phyloP scores from a whole-genome alignment of 2,329 filamentous ascomycete species.

The Paecilomyces niveus region DNA sequence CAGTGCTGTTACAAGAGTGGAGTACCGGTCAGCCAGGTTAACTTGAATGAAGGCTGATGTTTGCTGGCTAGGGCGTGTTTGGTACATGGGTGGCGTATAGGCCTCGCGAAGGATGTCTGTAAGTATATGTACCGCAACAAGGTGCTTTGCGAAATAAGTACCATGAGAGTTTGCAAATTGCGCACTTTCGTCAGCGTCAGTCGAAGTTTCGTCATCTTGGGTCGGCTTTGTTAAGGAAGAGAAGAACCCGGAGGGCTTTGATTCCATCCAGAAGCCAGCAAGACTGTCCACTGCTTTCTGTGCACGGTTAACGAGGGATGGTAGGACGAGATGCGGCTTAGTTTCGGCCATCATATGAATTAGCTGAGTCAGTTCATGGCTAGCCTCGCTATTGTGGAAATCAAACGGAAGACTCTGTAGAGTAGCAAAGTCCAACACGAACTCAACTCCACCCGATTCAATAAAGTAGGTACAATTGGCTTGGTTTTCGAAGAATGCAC shows the following conservation, averaged over 20 bases:
- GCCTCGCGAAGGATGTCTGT: constrained; percentile 67
- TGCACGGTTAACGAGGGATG: constrained; percentile 69
- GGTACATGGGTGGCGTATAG: constrained; percentile 59
- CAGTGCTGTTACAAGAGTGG: constrained; percentile 63
- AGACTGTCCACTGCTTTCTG: constrained; percentile 63
- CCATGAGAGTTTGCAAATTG: constrained; percentile 48
- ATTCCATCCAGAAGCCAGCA: constrained; percentile 55
- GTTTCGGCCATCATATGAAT: constrained; percentile 72
- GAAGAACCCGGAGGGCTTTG: constrained; percentile 58
- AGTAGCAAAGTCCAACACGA: constrained; percentile 75
- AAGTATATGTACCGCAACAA: constrained; percentile 70
- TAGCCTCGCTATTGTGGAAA: constrained; percentile 60
- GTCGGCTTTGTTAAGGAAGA: constrained; percentile 49
- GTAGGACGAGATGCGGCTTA: constrained; percentile 72
- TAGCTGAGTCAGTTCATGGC: constrained; percentile 64
- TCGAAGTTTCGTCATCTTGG: constrained; percentile 11
- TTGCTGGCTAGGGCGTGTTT: constrained; percentile 54
- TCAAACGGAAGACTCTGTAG: constrained; percentile 72
- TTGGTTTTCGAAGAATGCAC: constrained; percentile 67
- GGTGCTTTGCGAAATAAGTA: constrained; percentile 69
- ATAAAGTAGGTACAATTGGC: constrained; percentile 68
- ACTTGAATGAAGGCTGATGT: constrained; percentile 63
- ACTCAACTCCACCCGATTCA: constrained; percentile 71
- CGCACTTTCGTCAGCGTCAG: constrained; percentile 12
- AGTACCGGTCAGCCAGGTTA: constrained; percentile 80